phyloP scores from a whole-genome alignment of 495 filamentous ascomycete species.

The Tuber melanosporum region DNA sequence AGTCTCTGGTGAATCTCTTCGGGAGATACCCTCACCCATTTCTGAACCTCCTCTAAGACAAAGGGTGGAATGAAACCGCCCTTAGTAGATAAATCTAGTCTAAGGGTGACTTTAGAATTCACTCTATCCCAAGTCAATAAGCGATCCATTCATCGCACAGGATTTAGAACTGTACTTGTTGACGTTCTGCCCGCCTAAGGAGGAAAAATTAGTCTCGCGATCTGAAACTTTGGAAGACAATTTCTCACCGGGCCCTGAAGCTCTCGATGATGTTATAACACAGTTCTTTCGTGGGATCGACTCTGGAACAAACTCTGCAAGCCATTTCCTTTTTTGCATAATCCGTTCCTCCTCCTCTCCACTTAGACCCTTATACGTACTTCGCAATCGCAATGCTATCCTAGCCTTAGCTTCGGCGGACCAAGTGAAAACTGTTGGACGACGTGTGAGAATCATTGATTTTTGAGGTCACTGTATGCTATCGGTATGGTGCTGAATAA shows the following conservation, averaged over 20 bases:
- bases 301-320: constrained; percentile 54
- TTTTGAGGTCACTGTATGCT: neutral
- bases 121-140: constrained; percentile 54
- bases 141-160: neutral
- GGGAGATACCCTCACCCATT: constrained; percentile 51
- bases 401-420: neutral
- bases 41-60: constrained; percentile 57
- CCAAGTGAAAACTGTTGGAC: neutral
- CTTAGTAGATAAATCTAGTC: constrained; percentile 52
- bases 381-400: neutral
- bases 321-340: constrained; percentile 68
- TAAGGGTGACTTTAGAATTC: constrained; percentile 84
- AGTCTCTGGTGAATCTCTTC: constrained; percentile 51
- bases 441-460: neutral
- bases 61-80: constrained; percentile 61
- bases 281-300: constrained; percentile 60
- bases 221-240: too few species aligned
- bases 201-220: neutral
- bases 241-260: constrained; percentile 64
- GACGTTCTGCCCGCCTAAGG: constrained; percentile 73
- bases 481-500: neutral
- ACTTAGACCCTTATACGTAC: neutral
- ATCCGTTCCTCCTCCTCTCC: constrained; percentile 54
- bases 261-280: constrained; percentile 68
- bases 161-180: constrained; percentile 67